Percentiles rank a stretch among this genome's conserved stretches.
Conservation (phyloP, 1,139 yeast species). For the Hyphopichia pseudoburtonii region DNA sequence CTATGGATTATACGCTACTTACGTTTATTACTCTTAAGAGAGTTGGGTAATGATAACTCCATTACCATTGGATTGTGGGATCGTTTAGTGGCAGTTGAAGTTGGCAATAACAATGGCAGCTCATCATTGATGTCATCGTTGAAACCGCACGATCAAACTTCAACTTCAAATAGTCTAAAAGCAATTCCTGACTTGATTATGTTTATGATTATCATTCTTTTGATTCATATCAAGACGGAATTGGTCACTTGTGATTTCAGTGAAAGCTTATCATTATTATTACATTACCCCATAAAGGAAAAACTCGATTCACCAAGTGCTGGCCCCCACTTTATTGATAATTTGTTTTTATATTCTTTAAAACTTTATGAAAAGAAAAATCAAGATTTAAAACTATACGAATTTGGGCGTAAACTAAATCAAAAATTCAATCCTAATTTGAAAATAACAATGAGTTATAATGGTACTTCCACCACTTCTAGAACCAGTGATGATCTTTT, state of each 20-base stretch:
- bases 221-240: conserved; percentile 51
- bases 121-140: background rate
- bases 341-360: conserved; percentile 30
- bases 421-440: conserved; percentile 36
- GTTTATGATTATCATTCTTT: conserved; percentile 49
- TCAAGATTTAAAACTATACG: conserved; percentile 43
- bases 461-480: conserved; percentile 10
- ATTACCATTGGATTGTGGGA: conserved; percentile 57
- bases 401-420: conserved; percentile 38
- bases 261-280: conserved; percentile 55
- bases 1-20: conserved; percentile 70
- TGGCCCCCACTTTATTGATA: conserved; percentile 19
- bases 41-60: conserved; percentile 48
- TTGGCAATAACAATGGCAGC: too few species aligned
- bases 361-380: conserved; percentile 27
- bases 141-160: conserved; percentile 1
- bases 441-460: conserved; percentile 32
- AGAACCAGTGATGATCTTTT: conserved; percentile 16
- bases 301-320: conserved; percentile 14
- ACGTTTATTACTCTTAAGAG: conserved; percentile 57
- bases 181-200: conserved; percentile 44
- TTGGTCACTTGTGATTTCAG: conserved; percentile 59
- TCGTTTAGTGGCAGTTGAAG: conserved; percentile 47
- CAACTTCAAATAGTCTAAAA: conserved; percentile 13
- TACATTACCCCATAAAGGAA: conserved; percentile 53